Conservation (phyloP, 1,284 basidiomycete genomes). For the Irpex rosettiformis region DNA sequence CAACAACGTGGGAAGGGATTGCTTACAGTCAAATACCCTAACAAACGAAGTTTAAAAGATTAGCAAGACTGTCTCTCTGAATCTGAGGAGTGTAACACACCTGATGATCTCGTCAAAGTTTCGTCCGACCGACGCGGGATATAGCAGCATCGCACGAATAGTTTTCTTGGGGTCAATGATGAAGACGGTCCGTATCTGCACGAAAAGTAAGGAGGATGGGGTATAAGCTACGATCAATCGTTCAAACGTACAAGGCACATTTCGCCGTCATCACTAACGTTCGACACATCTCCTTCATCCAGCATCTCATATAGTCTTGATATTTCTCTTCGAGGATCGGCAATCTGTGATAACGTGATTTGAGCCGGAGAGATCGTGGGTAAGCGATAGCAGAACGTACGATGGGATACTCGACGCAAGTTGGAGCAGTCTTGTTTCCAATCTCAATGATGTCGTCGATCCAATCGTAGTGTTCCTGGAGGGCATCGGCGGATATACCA, state of each 20-base stretch:
- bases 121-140: conserved; percentile 84
- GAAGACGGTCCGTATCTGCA: conserved; percentile 93
- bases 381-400: conserved; percentile 40
- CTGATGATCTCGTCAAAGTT: conserved; percentile 89
- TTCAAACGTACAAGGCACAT: conserved; percentile 63
- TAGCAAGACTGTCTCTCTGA: neutral
- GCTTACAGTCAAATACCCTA: conserved; percentile 64
- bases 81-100: conserved; percentile 34
- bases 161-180: conserved; percentile 90
- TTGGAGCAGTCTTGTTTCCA: conserved; percentile 62
- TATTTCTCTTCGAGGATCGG: conserved; percentile 84
- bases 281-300: conserved; percentile 91
- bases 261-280: conserved; percentile 88
- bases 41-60: neutral
- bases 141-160: conserved; percentile 87
- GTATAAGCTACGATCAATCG: neutral
- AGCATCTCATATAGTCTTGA: conserved; percentile 94
- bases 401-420: conserved; percentile 89
- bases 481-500: conserved; percentile 90
- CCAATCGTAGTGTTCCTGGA: conserved; percentile 89
- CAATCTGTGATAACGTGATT: conserved; percentile 57
- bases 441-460: conserved; percentile 89
- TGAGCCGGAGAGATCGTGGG: neutral
- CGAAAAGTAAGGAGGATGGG: conserved; percentile 22
- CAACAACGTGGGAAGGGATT: too few relatives aligned